A percentile compares a stretch with the other conserved stretches of the same genome.
These are phyloP conservation scores for Pseudogymnoascus sp. DNA, from an alignment of 2,329 filamentous ascomycete species.

Conservation along the genomic window DNA sequence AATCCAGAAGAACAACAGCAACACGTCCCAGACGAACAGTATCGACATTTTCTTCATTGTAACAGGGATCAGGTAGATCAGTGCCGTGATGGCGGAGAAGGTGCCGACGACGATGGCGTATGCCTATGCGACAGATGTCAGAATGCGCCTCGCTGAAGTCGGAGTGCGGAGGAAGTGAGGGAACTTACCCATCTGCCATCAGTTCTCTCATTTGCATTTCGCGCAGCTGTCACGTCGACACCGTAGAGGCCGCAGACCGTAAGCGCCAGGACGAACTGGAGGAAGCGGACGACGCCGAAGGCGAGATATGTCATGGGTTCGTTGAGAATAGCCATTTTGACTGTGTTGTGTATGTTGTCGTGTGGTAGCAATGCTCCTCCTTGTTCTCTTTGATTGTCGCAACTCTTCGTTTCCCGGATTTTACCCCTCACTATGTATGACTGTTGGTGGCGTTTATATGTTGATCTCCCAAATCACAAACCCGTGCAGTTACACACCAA, in stretches of 20 bases:
- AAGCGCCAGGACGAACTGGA: conserved; percentile 69
- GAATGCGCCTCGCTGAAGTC: background rate
- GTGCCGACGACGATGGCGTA: conserved; percentile 66
- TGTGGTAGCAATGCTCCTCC: background rate
- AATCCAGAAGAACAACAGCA: conserved; percentile 73
- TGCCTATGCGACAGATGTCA: conserved; percentile 33
- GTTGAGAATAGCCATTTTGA: background rate
- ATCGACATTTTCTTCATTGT: conserved; percentile 41
- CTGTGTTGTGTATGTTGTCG: background rate
- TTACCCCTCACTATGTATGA: background rate
- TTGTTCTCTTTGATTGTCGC: background rate
- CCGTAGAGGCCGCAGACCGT: conserved; percentile 74
- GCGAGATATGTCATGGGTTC: conserved; percentile 39
- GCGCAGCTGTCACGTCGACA: conserved; percentile 51
- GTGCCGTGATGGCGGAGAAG: conserved; percentile 54
- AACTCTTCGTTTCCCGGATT: background rate
- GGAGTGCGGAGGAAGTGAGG: background rate
- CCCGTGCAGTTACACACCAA: background rate
- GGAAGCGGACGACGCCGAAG: conserved; percentile 58
- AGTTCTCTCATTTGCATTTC: conserved; percentile 39
- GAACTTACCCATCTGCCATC: conserved; percentile 62
- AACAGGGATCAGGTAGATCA: conserved; percentile 59
- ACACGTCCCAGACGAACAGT: conserved; percentile 59
- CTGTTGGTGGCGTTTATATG: conserved; percentile 1
- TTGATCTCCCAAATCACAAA: background rate